Percentiles rank a stretch among this genome's conserved stretches.
These are phyloP conservation scores for Trichoderma endophyticum DNA, from an alignment of 2,329 filamentous ascomycete species.

Conservation along the genomic window DNA sequence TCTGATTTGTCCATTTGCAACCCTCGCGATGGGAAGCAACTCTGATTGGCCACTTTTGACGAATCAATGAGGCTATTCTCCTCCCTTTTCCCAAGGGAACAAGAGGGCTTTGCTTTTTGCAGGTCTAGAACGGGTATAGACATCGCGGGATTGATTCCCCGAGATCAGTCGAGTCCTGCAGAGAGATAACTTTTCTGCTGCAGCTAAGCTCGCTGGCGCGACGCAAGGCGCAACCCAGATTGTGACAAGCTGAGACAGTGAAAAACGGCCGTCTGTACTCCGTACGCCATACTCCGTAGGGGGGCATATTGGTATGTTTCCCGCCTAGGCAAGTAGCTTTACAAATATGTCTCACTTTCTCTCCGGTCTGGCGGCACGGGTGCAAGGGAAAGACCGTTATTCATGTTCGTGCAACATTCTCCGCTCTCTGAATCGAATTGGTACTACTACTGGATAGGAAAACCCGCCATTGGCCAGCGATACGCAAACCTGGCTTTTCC, in stretches of 20 bases:
- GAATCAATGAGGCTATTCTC: not conserved
- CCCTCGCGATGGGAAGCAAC: not conserved
- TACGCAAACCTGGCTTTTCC: not conserved
- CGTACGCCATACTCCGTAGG: not conserved
- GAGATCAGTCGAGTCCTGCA: constrained; percentile 5
- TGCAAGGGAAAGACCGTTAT: not conserved
- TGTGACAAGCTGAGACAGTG: not conserved
- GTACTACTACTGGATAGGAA: not conserved
- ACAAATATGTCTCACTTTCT: not conserved
- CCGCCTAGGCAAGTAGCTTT: not conserved
- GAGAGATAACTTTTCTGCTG: not conserved
- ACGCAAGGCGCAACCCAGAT: constrained; percentile 3
- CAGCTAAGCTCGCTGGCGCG: not conserved
- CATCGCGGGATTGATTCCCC: not conserved
- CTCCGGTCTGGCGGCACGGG: not conserved
- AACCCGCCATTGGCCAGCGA: not conserved
- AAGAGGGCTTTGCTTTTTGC: not conserved
- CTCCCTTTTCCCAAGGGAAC: not conserved
- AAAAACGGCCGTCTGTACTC: not conserved
- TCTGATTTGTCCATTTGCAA: not conserved
- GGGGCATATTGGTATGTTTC: not conserved
- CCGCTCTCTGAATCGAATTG: not conserved
- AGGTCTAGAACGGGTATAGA: not conserved
- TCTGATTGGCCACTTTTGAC: not conserved
- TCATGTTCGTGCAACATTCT: not conserved